Evolutionary conservation across 768 basidiomycete species (phyloP).

Genomic region (Naganishia kalamii): DNA sequence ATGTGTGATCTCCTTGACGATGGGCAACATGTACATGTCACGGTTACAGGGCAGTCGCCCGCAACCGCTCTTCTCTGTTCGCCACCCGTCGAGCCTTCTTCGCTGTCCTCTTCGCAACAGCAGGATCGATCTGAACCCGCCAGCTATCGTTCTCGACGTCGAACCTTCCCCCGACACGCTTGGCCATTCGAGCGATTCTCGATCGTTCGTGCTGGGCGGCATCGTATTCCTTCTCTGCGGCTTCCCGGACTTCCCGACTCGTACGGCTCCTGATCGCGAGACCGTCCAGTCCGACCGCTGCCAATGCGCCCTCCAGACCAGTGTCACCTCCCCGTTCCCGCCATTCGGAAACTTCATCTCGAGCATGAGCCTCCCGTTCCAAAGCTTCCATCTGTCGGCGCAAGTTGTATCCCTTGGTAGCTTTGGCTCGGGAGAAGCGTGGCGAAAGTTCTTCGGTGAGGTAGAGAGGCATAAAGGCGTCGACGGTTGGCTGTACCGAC

Average conservation of each 20-base stretch:
- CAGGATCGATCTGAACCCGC: slow-evolving; percentile 17
- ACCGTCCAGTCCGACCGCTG: slow-evolving; percentile 31
- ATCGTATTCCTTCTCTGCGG: slow-evolving; percentile 34
- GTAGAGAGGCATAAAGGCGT: slow-evolving; percentile 40
- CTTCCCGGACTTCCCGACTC: slow-evolving; percentile 38
- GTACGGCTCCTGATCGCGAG: slow-evolving; percentile 33
- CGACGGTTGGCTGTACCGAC: slow-evolving; percentile 22
- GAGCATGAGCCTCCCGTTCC: slow-evolving; percentile 27
- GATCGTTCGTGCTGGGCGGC: slow-evolving; percentile 22
- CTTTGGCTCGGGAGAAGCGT: slow-evolving; percentile 37
- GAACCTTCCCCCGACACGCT: slow-evolving; percentile 22
- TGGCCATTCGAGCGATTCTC: slow-evolving; percentile 30
- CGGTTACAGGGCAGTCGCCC: not conserved
- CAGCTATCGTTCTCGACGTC: slow-evolving; percentile 22
- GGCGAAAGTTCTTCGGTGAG: slow-evolving; percentile 43
- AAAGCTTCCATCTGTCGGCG: slow-evolving; percentile 26
- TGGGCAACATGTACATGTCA: not conserved
- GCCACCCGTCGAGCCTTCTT: slow-evolving; percentile 14
- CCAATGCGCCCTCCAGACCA: slow-evolving; percentile 28
- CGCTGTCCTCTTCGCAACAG: slow-evolving; percentile 13
- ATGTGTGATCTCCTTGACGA: no score
- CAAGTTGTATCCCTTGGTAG: slow-evolving; percentile 32
- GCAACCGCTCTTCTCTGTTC: slow-evolving; percentile 23
- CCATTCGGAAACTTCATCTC: slow-evolving; percentile 32
- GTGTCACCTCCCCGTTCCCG: slow-evolving; percentile 33